phyloP scores from a whole-genome alignment of 2,329 filamentous ascomycete species.

The Capronia americana region DNA sequence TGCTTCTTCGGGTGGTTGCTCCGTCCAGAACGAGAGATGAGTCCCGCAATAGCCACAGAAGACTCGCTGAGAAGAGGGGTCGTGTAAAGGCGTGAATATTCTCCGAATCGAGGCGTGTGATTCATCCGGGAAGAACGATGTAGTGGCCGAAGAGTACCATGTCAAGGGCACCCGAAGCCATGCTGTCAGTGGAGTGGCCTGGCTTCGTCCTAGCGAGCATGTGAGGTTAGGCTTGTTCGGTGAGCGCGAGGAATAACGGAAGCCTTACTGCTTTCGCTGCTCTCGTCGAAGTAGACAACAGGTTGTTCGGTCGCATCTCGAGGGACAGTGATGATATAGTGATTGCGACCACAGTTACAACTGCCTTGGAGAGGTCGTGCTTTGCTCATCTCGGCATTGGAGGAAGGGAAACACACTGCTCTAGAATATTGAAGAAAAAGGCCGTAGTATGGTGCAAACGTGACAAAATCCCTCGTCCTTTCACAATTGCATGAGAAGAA shows the following conservation, averaged over 20 bases:
- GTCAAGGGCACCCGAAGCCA: conserved; percentile 82
- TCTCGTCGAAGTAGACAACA: conserved; percentile 77
- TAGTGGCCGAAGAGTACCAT: conserved; percentile 79
- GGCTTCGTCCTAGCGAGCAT: conserved; percentile 60
- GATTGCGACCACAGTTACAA: conserved; percentile 85
- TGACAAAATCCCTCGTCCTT: neutral
- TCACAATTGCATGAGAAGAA: neutral
- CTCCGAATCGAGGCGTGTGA: conserved; percentile 70
- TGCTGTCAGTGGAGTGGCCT: conserved; percentile 75
- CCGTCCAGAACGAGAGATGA: conserved; percentile 81
- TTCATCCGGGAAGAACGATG: conserved; percentile 80
- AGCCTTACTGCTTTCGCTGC: conserved; percentile 72
- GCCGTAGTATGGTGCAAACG: neutral
- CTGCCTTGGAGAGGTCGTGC: conserved; percentile 66
- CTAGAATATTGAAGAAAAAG: neutral
- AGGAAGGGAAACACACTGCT: neutral
- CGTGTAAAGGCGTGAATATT: conserved; percentile 67
- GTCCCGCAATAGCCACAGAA: conserved; percentile 96
- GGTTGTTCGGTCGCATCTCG: conserved; percentile 61
- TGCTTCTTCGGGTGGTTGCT: conserved; percentile 71
- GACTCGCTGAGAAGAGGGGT: conserved; percentile 69
- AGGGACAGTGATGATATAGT: conserved; percentile 77
- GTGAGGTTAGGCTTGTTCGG: neutral
- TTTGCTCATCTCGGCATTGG: conserved; percentile 27
- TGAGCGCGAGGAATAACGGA: neutral